A percentile compares a stretch with the other conserved stretches of the same genome.
Evolutionary conservation across 164 flowering plant species (phyloP).

Genomic region (Vitis vinifera): ASM3070453v1 NC_081822.1:637001-637500

Average conservation of each 20-base stretch:
- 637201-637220: conserved; percentile 48
- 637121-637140: conserved; percentile 76
- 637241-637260: background rate
- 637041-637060: background rate
- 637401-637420: no score
- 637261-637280: background rate
- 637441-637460: conserved; percentile 52
- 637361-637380: no score
- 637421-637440: no score
- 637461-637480: conserved; percentile 50
- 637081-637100: background rate
- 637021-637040: background rate
- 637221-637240: background rate
- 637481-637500: conserved; percentile 72
- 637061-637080: background rate
- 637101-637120: conserved; percentile 54
- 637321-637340: background rate
- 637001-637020: no score
- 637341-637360: no score
- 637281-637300: no score
- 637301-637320: background rate
- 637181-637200: conserved; percentile 77
- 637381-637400: no score
- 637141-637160: conserved; percentile 76
- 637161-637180: conserved; percentile 55